These are phyloP conservation scores for Penicillium sp. DNA, from an alignment of 2,329 filamentous ascomycete genomes.

Conservation along the genomic window DNA sequence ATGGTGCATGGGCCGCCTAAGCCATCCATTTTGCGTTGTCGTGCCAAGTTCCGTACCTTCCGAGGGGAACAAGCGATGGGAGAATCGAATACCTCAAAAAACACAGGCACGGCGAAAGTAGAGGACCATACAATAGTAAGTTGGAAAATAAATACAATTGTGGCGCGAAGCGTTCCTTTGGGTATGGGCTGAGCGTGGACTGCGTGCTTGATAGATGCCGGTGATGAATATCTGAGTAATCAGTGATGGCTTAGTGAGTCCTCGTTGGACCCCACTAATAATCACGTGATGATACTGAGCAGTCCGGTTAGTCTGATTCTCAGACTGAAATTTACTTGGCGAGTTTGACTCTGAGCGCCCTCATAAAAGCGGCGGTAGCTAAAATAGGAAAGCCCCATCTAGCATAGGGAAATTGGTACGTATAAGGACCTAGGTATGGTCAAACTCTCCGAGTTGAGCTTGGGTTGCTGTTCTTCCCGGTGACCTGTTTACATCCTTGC, in stretches of 20 bases:
- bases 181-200: slow-evolving; percentile 15
- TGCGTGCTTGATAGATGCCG: slow-evolving; percentile 22
- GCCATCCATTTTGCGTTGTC: slow-evolving; percentile 9
- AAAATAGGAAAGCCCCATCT: slow-evolving; percentile 18
- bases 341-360: slow-evolving; percentile 21
- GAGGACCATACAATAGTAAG: slow-evolving; percentile 16
- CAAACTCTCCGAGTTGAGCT: too few species aligned
- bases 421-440: slow-evolving; percentile 8
- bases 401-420: slow-evolving; percentile 17
- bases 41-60: slow-evolving; percentile 3
- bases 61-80: not conserved
- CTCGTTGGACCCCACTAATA: slow-evolving; percentile 1
- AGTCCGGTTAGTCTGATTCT: slow-evolving; percentile 12
- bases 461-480: too few species aligned
- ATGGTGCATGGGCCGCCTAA: not conserved
- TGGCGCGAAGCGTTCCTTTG: slow-evolving; percentile 16
- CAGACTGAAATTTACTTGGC: slow-evolving; percentile 19
- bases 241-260: slow-evolving; percentile 11
- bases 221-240: slow-evolving; percentile 18
- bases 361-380: slow-evolving; percentile 22
- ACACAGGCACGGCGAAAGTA: slow-evolving; percentile 8
- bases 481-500: too few species aligned
- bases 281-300: slow-evolving; percentile 13
- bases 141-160: slow-evolving; percentile 10
- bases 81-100: slow-evolving; percentile 9